A percentile compares a stretch with the other conserved stretches of the same genome.
phyloP scores from a whole-genome alignment of 371 early-diverging fungal species.

The Rhizopus delemar region DNA sequence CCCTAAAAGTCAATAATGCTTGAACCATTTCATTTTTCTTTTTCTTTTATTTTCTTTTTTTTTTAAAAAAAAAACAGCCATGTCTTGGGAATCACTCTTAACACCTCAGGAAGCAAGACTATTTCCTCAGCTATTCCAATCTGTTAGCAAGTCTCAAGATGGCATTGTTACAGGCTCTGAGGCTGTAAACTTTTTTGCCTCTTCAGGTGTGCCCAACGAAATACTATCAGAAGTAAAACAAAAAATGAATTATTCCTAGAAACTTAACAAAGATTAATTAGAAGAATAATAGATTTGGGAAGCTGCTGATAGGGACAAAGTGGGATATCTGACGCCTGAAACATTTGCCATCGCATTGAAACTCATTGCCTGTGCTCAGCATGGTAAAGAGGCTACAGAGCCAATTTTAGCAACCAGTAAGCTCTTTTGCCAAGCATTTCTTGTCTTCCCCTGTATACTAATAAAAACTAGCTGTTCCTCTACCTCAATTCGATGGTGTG shows the following conservation, averaged over 20 bases:
- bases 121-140: constrained; percentile 67
- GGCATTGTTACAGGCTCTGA: constrained; percentile 74
- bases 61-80: neutral
- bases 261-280: no score
- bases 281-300: constrained; percentile 68
- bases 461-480: constrained; percentile 42
- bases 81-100: constrained; percentile 49
- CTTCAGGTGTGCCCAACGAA: constrained; percentile 72
- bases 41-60: constrained; percentile 10
- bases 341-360: constrained; percentile 82
- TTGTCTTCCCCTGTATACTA: neutral
- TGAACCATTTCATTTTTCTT: neutral
- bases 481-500: constrained; percentile 61
- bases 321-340: constrained; percentile 68
- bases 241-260: neutral
- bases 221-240: constrained; percentile 69
- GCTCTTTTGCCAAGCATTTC: neutral
- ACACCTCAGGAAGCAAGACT: constrained; percentile 67
- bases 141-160: constrained; percentile 60
- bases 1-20: neutral
- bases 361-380: constrained; percentile 83
- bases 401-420: constrained; percentile 45
- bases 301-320: constrained; percentile 71
- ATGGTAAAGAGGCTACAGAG: constrained; percentile 50
- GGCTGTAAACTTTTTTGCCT: constrained; percentile 83